These are phyloP conservation scores for Emergomyces africanus DNA, from an alignment of 2,329 filamentous ascomycete species.

Conservation along the genomic window DNA sequence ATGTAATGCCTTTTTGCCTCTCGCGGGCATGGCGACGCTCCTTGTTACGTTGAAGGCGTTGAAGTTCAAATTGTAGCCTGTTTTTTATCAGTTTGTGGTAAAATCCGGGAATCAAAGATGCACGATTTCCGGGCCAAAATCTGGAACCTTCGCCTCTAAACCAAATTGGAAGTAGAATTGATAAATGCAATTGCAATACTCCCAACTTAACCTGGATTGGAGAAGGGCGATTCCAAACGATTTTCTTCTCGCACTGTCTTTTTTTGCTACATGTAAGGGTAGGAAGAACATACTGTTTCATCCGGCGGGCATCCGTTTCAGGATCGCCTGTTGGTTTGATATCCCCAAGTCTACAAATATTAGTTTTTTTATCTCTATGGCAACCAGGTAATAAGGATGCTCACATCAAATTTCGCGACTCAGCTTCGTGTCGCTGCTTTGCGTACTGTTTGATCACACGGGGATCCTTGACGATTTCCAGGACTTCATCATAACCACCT, in stretches of 20 bases:
- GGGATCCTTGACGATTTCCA: slow-evolving; percentile 58
- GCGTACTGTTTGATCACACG: slow-evolving; percentile 83
- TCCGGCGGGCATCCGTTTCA: slow-evolving; percentile 51
- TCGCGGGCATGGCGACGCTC: slow-evolving; percentile 82
- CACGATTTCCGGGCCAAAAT: neutral
- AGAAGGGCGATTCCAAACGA: neutral
- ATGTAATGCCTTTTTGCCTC: slow-evolving; percentile 59
- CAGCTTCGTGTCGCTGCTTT: slow-evolving; percentile 58
- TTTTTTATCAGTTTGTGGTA: slow-evolving; percentile 16
- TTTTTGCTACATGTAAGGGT: neutral
- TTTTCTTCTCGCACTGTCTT: neutral
- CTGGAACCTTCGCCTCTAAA: neutral
- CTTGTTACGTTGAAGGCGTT: slow-evolving; percentile 78
- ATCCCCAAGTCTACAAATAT: slow-evolving; percentile 39
- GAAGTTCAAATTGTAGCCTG: slow-evolving; percentile 61
- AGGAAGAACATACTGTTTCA: slow-evolving; percentile 37
- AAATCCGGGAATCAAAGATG: neutral
- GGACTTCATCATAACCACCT: slow-evolving; percentile 49
- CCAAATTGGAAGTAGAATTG: neutral
- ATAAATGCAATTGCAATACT: neutral
- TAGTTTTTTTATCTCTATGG: slow-evolving; percentile 13
- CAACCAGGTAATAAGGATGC: neutral
- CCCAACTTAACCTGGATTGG: neutral
- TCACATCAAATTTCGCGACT: slow-evolving; percentile 64
- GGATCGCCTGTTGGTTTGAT: slow-evolving; percentile 53